Conservation (phyloP, 1,284 basidiomycete species). For the Thecaphora thlaspeos region DNA sequence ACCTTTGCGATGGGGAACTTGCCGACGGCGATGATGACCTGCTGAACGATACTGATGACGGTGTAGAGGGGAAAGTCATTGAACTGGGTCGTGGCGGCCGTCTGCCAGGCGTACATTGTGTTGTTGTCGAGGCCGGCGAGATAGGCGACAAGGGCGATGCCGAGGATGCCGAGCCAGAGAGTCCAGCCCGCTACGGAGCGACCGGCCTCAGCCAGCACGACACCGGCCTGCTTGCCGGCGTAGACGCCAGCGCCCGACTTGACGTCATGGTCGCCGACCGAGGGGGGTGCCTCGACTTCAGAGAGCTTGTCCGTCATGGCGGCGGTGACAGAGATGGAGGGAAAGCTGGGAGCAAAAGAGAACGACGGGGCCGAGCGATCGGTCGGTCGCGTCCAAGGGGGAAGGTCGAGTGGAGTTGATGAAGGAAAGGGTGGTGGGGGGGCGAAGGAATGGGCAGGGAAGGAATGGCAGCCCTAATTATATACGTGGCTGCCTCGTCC, state of each 20-base stretch:
- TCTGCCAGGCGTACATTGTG: conserved; percentile 41
- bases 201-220: conserved; percentile 43
- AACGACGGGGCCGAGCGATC: too few species aligned
- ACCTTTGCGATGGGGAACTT: conserved; percentile 56
- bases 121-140: conserved; percentile 47
- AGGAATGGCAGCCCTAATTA: too few species aligned
- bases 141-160: conserved; percentile 45
- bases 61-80: conserved; percentile 29
- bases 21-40: conserved; percentile 53
- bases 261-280: conserved; percentile 1
- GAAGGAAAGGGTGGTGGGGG: too few species aligned
- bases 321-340: too few species aligned
- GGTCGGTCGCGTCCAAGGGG: too few species aligned
- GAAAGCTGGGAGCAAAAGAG: too few species aligned
- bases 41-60: conserved; percentile 39
- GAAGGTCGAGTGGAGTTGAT: too few species aligned
- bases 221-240: conserved; percentile 41
- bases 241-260: too few species aligned
- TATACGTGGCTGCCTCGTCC: too few species aligned
- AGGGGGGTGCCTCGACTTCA: too few species aligned
- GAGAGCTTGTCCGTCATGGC: too few species aligned
- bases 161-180: conserved; percentile 43
- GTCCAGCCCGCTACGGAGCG: conserved; percentile 39
- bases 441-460: too few species aligned
- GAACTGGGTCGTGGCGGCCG: conserved; percentile 25